Percentiles rank a stretch among this genome's conserved stretches.
Conservation (phyloP, 495 filamentous ascomycete genomes). For the Apodospora peruviana region DNA sequence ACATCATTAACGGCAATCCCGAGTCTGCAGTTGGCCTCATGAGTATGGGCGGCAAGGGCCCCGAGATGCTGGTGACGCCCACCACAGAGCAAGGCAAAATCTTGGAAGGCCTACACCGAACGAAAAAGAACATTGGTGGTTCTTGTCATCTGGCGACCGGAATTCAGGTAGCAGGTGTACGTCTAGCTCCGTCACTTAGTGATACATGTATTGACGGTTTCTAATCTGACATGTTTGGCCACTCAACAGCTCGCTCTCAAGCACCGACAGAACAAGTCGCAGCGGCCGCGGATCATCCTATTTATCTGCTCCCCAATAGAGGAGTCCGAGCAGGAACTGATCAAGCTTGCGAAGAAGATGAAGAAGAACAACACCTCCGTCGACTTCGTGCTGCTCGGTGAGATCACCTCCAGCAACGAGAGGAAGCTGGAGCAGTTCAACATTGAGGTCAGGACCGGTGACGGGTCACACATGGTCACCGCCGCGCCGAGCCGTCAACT, state of each 20-base stretch:
- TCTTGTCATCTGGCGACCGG: constrained; percentile 80
- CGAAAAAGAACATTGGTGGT: constrained; percentile 94
- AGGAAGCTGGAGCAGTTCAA: constrained; percentile 87
- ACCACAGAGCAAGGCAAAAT: constrained; percentile 95
- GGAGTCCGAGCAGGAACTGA: constrained; percentile 80
- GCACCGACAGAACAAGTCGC: constrained; percentile 94
- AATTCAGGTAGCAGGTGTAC: constrained; percentile 88
- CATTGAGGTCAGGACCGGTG: constrained; percentile 72
- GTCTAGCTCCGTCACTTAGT: constrained; percentile 26
- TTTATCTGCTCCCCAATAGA: constrained; percentile 90
- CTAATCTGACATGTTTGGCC: background rate
- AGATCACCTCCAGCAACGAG: constrained; percentile 82
- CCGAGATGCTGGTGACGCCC: constrained; percentile 92
- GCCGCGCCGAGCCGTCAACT: constrained; percentile 87
- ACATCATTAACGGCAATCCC: constrained; percentile 88
- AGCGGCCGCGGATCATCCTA: constrained; percentile 89
- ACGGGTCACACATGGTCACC: constrained; percentile 85
- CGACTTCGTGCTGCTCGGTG: constrained; percentile 91
- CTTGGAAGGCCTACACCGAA: constrained; percentile 85
- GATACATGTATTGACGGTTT: background rate
- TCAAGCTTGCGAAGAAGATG: constrained; percentile 94
- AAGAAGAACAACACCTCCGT: constrained; percentile 92
- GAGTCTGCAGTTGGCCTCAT: constrained; percentile 96
- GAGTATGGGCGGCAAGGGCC: constrained; percentile 97
- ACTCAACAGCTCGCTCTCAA: constrained; percentile 79